Evolutionary conservation across 73 alveolate genomes (phyloP).

Genomic region (Paramecium octaurelia): DNA sequence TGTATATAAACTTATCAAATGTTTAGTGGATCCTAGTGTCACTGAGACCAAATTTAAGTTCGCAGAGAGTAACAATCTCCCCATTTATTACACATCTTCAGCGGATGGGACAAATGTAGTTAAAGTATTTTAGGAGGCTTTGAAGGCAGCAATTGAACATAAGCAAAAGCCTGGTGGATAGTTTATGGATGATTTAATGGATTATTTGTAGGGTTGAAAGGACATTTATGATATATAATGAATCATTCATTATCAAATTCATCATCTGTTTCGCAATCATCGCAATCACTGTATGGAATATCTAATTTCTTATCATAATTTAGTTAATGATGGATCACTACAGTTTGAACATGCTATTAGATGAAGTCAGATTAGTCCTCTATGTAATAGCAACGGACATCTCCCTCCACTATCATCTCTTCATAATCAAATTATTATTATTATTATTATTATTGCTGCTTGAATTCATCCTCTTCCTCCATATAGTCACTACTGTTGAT

Average conservation of each 20-base stretch:
- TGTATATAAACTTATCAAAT: constrained; percentile 1
- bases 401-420: neutral
- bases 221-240: neutral
- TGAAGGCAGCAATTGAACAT: constrained; percentile 80
- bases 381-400: neutral
- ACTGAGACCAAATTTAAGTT: constrained; percentile 86
- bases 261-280: constrained; percentile 5
- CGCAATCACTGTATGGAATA: neutral
- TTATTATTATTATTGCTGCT: neutral
- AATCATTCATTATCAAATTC: neutral
- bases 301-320: neutral
- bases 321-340: neutral
- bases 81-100: constrained; percentile 91
- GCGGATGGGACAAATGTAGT: constrained; percentile 97
- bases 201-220: constrained; percentile 43
- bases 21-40: constrained; percentile 74
- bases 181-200: constrained; percentile 77
- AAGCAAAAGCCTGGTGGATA: constrained; percentile 83
- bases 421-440: neutral
- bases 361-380: neutral
- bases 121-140: constrained; percentile 86
- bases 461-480: neutral
- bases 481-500: neutral
- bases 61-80: constrained; percentile 84
- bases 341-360: neutral